Percentiles rank a stretch among this genome's conserved stretches.
Conservation (phyloP, 2,329 filamentous ascomycete species). For the Penicillium sp. region DNA sequence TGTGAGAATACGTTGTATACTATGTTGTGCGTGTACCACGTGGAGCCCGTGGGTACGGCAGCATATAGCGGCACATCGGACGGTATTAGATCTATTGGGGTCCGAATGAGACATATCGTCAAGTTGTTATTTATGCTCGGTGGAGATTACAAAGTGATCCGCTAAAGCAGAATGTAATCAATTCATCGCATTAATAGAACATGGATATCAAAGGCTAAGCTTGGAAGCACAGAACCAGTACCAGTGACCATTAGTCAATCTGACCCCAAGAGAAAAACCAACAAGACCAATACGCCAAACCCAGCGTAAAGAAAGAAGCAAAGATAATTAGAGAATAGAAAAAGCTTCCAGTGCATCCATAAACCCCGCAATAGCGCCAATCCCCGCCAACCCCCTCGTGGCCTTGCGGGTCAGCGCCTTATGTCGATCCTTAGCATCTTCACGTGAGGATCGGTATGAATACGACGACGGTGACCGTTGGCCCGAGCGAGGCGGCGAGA, state of each 20-base stretch:
- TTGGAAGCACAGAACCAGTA: too few relatives aligned
- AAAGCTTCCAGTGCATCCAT: conserved; percentile 43
- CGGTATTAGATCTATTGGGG: too few relatives aligned
- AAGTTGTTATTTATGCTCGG: too few relatives aligned
- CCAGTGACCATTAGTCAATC: not conserved
- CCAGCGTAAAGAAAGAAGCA: not conserved
- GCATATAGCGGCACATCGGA: too few relatives aligned
- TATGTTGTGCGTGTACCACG: too few relatives aligned
- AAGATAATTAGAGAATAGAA: conserved; percentile 13
- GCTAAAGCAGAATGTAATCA: too few relatives aligned
- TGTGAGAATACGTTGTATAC: not conserved
- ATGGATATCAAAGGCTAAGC: too few relatives aligned
- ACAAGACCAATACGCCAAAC: not conserved
- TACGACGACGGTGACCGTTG: conserved; percentile 18
- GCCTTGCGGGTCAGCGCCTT: conserved; percentile 35
- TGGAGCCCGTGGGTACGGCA: not conserved
- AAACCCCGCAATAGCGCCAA: conserved; percentile 40
- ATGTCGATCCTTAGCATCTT: conserved; percentile 26
- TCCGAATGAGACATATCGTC: too few relatives aligned
- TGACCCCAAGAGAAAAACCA: not conserved
- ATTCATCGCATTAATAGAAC: too few relatives aligned
- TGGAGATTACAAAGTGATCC: too few relatives aligned
- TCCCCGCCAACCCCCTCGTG: conserved; percentile 37
- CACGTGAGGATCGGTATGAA: conserved; percentile 16
- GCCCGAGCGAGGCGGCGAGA: conserved; percentile 17